Percentiles rank a stretch among this genome's conserved stretches.
Evolutionary conservation across 2,329 filamentous ascomycete genomes (phyloP).

Genomic region (Hymenoscyphus fraxineus): DNA sequence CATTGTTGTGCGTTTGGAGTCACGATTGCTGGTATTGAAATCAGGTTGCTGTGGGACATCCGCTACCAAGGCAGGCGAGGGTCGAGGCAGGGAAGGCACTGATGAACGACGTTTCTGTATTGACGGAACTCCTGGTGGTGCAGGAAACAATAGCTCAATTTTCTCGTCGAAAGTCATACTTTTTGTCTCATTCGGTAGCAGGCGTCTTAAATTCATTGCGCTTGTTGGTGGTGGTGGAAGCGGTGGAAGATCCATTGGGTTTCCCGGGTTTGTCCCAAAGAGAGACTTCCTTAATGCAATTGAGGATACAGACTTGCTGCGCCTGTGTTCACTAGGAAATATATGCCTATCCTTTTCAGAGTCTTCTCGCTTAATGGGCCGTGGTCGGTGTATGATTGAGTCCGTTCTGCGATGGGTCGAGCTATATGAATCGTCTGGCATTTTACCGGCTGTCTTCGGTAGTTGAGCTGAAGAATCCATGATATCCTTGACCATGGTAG

Average conservation of each 20-base stretch:
- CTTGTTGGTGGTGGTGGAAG: constrained; percentile 43
- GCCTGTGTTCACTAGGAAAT: constrained; percentile 45
- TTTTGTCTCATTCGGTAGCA: constrained; percentile 50
- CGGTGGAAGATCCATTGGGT: constrained; percentile 48
- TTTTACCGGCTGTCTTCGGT: constrained; percentile 23
- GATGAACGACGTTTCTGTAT: constrained; percentile 38
- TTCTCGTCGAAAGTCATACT: constrained; percentile 59
- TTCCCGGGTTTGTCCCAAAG: constrained; percentile 42
- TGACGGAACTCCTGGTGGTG: constrained; percentile 32
- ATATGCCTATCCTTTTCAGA: constrained; percentile 41
- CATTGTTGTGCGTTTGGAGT: constrained; percentile 32
- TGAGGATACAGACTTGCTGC: constrained; percentile 49
- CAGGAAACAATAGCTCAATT: constrained; percentile 49
- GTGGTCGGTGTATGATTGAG: constrained; percentile 35
- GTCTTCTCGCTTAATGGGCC: constrained; percentile 28
- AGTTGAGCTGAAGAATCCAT: constrained; percentile 40
- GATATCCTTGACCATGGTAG: constrained; percentile 46
- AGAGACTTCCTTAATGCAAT: constrained; percentile 45
- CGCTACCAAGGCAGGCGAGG: constrained; percentile 28
- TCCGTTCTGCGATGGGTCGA: constrained; percentile 17
- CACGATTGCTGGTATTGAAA: constrained; percentile 25
- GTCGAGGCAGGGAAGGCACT: constrained; percentile 43
- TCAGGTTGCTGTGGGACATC: constrained; percentile 22
- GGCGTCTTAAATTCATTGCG: constrained; percentile 37
- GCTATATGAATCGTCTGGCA: constrained; percentile 8